These are phyloP conservation scores for Mesembryanthemum crystallinum DNA, from an alignment of 148 eudicot species.

Conservation along the genomic window DNA sequence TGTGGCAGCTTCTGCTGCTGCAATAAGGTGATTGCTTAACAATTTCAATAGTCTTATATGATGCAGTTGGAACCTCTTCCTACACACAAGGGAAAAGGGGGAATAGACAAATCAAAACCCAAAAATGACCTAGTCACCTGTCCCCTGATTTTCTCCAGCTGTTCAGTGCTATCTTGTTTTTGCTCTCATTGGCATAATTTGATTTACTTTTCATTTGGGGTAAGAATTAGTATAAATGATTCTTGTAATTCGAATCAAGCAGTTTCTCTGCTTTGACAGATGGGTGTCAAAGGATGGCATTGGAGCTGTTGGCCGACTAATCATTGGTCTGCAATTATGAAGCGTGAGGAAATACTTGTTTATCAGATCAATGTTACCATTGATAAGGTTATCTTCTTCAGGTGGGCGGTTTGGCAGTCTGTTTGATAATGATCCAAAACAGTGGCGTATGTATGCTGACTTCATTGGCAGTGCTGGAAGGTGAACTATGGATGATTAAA, in stretches of 20 bases:
- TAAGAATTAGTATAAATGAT: not conserved
- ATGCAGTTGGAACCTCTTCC: not conserved
- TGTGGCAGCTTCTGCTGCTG: slow-evolving; percentile 97
- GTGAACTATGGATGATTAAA: slow-evolving; percentile 27
- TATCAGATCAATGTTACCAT: slow-evolving; percentile 18
- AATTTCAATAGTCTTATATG: not conserved
- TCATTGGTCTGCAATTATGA: slow-evolving; percentile 64
- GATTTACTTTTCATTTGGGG: slow-evolving; percentile 10
- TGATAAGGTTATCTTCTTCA: slow-evolving; percentile 38
- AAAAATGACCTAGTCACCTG: not conserved
- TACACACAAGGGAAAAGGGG: not conserved
- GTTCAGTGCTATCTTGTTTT: slow-evolving; percentile 4
- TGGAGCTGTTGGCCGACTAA: slow-evolving; percentile 94
- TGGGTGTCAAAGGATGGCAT: slow-evolving; percentile 99
- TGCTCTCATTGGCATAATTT: not conserved
- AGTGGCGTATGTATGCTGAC: slow-evolving; percentile 99
- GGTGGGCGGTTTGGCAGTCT: slow-evolving; percentile 92
- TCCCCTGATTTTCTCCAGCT: not conserved
- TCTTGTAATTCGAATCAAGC: slow-evolving; percentile 31
- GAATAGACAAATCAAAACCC: not conserved
- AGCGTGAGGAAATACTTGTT: slow-evolving; percentile 21
- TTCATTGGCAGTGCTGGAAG: slow-evolving; percentile 99
- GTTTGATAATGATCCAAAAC: slow-evolving; percentile 95
- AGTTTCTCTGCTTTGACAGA: slow-evolving; percentile 45
- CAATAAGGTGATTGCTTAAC: slow-evolving; percentile 62